Conservation (phyloP, 306 rosid species). For the cucumber (Cucumis sativus) region DNA sequence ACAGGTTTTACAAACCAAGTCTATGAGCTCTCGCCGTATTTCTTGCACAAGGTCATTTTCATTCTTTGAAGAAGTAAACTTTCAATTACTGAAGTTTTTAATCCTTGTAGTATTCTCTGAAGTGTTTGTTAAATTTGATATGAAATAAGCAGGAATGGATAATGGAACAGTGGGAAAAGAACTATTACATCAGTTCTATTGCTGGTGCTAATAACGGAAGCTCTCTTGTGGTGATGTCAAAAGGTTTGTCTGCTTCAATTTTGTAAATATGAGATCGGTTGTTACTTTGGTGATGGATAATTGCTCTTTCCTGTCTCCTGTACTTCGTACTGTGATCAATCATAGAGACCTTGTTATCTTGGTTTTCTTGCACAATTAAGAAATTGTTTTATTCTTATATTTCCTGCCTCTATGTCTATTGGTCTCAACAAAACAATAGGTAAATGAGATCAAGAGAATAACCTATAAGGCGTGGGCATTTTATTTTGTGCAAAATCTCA, state of each 20-base stretch:
- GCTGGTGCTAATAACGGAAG: constrained; percentile 61
- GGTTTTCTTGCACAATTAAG: neutral
- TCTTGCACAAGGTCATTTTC: constrained; percentile 70
- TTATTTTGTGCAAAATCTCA: neutral
- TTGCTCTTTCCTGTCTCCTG: neutral
- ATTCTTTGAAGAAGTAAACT: constrained; percentile 2
- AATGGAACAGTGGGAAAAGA: constrained; percentile 65
- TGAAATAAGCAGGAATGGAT: constrained; percentile 38
- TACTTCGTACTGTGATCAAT: neutral
- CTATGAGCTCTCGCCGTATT: constrained; percentile 64
- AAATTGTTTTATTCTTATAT: neutral
- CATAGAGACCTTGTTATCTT: neutral
- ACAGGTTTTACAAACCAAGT: constrained; percentile 78
- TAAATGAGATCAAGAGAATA: neutral
- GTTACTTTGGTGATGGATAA: neutral
- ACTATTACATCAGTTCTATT: constrained; percentile 47
- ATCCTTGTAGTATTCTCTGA: neutral
- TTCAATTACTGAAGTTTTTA: neutral
- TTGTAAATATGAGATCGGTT: neutral
- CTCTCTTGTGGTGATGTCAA: constrained; percentile 61
- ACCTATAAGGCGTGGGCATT: neutral
- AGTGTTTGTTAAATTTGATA: neutral
- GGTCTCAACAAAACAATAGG: neutral
- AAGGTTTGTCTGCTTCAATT: constrained; percentile 24
- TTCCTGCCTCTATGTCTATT: neutral